phyloP scores from a whole-genome alignment of 2,329 filamentous ascomycete species.

The Exophiala lecanii-corni region DNA sequence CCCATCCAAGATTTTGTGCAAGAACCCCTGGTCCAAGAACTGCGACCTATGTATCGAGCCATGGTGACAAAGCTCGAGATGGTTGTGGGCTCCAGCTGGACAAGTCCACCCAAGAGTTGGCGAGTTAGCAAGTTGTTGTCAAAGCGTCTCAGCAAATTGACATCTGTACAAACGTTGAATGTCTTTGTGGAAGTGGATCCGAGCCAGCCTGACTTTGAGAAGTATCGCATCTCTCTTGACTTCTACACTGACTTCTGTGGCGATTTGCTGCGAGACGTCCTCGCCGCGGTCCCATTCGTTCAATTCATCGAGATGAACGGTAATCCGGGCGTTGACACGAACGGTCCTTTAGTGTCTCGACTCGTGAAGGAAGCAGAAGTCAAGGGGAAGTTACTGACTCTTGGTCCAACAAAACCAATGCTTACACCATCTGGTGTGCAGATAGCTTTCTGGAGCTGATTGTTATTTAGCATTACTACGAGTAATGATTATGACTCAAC shows the following conservation, averaged over 20 bases:
- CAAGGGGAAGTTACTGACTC: slow-evolving; percentile 33
- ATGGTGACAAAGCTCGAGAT: slow-evolving; percentile 52
- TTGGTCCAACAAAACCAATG: slow-evolving; percentile 29
- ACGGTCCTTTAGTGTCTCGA: slow-evolving; percentile 48
- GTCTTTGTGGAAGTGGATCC: slow-evolving; percentile 57
- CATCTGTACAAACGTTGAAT: slow-evolving; percentile 45
- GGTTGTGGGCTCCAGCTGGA: slow-evolving; percentile 57
- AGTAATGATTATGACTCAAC: background rate
- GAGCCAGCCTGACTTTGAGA: slow-evolving; percentile 50
- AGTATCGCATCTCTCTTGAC: slow-evolving; percentile 52
- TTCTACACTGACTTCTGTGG: slow-evolving; percentile 56
- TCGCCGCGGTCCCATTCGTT: slow-evolving; percentile 46
- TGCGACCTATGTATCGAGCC: slow-evolving; percentile 48
- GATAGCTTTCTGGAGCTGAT: slow-evolving; percentile 30
- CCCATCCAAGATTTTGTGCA: slow-evolving; percentile 47
- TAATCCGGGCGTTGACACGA: slow-evolving; percentile 49
- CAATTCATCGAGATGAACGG: slow-evolving; percentile 53
- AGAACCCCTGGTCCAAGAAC: slow-evolving; percentile 42
- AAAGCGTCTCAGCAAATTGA: slow-evolving; percentile 21
- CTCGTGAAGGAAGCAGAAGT: slow-evolving; percentile 36
- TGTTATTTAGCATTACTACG: too few species aligned
- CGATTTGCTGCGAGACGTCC: slow-evolving; percentile 44
- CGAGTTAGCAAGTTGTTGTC: slow-evolving; percentile 47
- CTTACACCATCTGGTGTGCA: slow-evolving; percentile 29
- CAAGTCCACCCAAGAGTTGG: slow-evolving; percentile 52